Conservation (phyloP, 2,329 filamentous ascomycete genomes). For the Ceratocystis alfenasii region DNA sequence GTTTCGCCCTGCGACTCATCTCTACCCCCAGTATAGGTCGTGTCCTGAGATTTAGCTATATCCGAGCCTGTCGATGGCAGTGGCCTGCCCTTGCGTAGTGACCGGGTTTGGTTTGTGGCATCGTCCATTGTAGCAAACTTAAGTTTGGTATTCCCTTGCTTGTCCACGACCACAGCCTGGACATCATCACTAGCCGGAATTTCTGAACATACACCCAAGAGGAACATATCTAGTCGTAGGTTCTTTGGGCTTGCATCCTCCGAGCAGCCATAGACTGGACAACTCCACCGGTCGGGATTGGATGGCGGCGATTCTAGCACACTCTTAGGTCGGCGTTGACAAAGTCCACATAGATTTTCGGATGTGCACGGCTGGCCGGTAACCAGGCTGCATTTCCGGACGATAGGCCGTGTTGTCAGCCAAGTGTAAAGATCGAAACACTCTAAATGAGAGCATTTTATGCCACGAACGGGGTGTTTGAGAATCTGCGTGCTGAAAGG, state of each 20-base stretch:
- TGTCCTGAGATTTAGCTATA: background rate
- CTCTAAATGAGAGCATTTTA: conserved; percentile 61
- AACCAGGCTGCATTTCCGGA: conserved; percentile 29
- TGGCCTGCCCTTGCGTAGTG: background rate
- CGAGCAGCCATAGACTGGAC: conserved; percentile 15
- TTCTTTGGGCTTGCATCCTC: conserved; percentile 15
- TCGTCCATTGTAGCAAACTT: background rate
- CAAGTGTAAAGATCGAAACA: conserved; percentile 85
- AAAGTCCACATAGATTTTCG: background rate
- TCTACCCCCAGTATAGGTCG: background rate
- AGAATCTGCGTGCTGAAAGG: conserved; percentile 56
- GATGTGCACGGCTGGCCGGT: background rate
- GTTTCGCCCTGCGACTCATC: background rate
- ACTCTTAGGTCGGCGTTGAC: background rate
- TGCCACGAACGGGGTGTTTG: conserved; percentile 58
- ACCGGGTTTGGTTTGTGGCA: background rate
- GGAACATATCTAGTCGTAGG: conserved; percentile 9
- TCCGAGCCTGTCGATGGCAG: no score
- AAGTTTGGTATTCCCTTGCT: background rate
- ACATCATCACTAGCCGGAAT: background rate
- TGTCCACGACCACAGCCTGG: conserved; percentile 9
- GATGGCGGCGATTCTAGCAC: conserved; percentile 6
- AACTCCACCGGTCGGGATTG: conserved; percentile 5
- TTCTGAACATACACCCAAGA: background rate
- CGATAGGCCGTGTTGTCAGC: conserved; percentile 51